phyloP scores from a whole-genome alignment of 106 monocot genomes.

The Dendrobium chrysotoxum region DNA sequence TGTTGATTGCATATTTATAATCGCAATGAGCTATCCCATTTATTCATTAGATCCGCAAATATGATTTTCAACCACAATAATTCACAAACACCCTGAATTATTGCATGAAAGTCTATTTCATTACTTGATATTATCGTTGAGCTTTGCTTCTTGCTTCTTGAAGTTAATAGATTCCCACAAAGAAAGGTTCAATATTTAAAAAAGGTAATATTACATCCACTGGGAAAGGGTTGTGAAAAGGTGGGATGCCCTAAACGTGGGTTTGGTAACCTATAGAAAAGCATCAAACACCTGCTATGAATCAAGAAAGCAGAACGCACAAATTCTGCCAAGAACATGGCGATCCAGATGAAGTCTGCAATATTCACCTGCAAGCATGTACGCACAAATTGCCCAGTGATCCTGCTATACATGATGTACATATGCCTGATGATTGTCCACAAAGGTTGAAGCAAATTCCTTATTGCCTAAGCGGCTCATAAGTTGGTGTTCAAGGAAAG shows the following conservation, averaged over 20 bases:
- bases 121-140: too few species aligned
- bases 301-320: constrained; percentile 46
- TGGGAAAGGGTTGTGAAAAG: constrained; percentile 64
- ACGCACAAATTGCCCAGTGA: constrained; percentile 61
- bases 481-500: constrained; percentile 78
- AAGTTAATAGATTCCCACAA: too few species aligned
- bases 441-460: constrained; percentile 53
- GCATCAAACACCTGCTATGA: constrained; percentile 72
- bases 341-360: constrained; percentile 89
- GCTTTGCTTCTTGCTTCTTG: too few species aligned
- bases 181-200: too few species aligned
- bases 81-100: too few species aligned
- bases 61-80: too few species aligned
- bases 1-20: too few species aligned
- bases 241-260: constrained; percentile 58
- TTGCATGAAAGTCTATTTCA: too few species aligned
- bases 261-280: constrained; percentile 72
- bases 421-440: constrained; percentile 83
- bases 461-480: constrained; percentile 65
- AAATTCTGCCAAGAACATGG: constrained; percentile 66
- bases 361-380: constrained; percentile 65
- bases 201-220: too few species aligned
- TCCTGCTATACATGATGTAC: constrained; percentile 44
- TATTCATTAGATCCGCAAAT: too few species aligned
- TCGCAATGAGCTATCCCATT: too few species aligned